A percentile compares a stretch with the other conserved stretches of the same genome.
Conservation (phyloP, 1,284 basidiomycete genomes). For the Kwoniella shivajii region DNA sequence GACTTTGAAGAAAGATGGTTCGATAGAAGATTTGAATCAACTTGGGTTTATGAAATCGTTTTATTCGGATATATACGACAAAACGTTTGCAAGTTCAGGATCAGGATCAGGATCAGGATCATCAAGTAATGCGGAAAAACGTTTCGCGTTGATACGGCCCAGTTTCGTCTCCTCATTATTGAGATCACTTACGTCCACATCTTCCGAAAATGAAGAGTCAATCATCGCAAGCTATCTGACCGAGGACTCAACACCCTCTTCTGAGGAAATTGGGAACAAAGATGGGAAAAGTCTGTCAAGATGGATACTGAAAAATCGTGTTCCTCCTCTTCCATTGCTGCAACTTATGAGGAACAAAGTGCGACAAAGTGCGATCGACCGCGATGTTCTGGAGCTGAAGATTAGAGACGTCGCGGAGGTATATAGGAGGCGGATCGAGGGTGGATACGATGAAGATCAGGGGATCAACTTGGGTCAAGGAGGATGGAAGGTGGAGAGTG, state of each 20-base stretch:
- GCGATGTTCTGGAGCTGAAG: constrained; percentile 21
- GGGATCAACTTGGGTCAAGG: constrained; percentile 1
- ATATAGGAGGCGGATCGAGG: constrained; percentile 16
- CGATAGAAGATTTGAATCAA: constrained; percentile 29
- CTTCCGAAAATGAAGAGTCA: too few species aligned
- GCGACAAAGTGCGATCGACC: not conserved
- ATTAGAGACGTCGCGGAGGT: constrained; percentile 27
- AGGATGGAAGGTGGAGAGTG: constrained; percentile 35
- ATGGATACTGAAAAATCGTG: constrained; percentile 27
- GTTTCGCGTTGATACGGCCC: constrained; percentile 36
- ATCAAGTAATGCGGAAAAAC: constrained; percentile 36
- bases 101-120: not conserved
- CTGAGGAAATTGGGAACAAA: constrained; percentile 6
- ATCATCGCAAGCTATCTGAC: too few species aligned
- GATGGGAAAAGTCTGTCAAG: constrained; percentile 17
- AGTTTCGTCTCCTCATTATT: constrained; percentile 28
- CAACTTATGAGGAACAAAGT: constrained; percentile 25
- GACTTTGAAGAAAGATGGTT: not conserved
- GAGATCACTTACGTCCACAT: not conserved
- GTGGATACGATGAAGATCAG: not conserved
- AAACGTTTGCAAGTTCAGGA: constrained; percentile 17
- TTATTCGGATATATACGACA: constrained; percentile 35
- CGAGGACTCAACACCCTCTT: too few species aligned
- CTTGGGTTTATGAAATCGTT: constrained; percentile 31
- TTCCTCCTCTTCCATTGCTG: constrained; percentile 33